phyloP scores from a whole-genome alignment of 192 early-diverging fungal genomes.

The Backusella tuberculispora region DNA sequence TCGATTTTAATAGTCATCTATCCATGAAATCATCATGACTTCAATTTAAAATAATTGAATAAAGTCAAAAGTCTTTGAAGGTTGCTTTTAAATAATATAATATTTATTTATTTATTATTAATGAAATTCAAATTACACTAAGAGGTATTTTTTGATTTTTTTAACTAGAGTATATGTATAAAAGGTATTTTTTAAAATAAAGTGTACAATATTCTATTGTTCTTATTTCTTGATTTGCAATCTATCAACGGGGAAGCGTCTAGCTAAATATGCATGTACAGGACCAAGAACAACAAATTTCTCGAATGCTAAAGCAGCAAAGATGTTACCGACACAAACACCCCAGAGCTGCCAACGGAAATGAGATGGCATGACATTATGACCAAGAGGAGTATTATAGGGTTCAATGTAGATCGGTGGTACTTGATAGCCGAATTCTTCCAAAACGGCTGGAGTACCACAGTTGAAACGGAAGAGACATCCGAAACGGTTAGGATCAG shows the following conservation, averaged over 20 bases:
- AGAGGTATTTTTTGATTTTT: neutral
- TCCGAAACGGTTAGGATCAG: constrained; percentile 67
- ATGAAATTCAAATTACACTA: neutral
- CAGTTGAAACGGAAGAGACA: constrained; percentile 67
- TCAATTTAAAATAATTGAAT: neutral
- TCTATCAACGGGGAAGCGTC: constrained; percentile 51
- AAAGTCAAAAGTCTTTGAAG: neutral
- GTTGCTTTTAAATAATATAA: neutral
- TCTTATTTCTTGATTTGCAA: constrained; percentile 40
- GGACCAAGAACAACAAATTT: constrained; percentile 52
- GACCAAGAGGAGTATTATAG: constrained; percentile 63
- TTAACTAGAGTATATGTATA: constrained; percentile 2
- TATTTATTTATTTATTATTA: neutral
- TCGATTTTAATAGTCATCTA: too few species aligned
- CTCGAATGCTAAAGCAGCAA: constrained; percentile 51
- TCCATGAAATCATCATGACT: neutral
- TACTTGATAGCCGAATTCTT: constrained; percentile 25
- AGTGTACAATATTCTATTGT: constrained; percentile 10
- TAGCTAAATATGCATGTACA: constrained; percentile 46
- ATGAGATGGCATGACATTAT: constrained; percentile 61
- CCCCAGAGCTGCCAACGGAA: constrained; percentile 64
- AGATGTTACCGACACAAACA: constrained; percentile 48
- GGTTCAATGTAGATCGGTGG: constrained; percentile 38
- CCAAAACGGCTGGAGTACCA: constrained; percentile 32
- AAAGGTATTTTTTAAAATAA: neutral